Base-by-base conservation (phyloP, 768 basidiomycete genomes). In the Collybia sp. region DNA sequence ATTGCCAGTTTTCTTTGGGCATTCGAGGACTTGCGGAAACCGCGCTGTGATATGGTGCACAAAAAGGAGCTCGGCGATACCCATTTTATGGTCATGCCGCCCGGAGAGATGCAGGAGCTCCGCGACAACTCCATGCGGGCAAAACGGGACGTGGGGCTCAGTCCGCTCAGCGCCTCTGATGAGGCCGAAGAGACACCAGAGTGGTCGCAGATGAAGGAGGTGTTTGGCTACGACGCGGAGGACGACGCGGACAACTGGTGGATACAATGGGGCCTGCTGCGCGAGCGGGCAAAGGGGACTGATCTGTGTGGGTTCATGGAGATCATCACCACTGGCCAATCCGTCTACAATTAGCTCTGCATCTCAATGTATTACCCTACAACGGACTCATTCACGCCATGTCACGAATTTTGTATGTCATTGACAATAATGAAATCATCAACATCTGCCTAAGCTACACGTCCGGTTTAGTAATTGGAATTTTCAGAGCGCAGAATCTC, bases 191-290 rank as follows among this genome's bases (percentile, higher is more conserved):
- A 53, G 46, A 37, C 49, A 5, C 51, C 42, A 5, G 64, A 76
- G 48, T 81, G 79, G 73, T 64, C 68, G 12, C 69, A 71, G 43
- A 63, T 77, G 37, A 72, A 69, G 45, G 66, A 68, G 16, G 50
- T 77, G 18, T 81, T 77, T 51, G 68, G 68, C 11, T 80, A 81
- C 53, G 73, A 79, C 46, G 74, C 77, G 16, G 74, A 76, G 53
- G 78, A 82, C 25, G 75, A 76, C 19, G 80, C 77, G 6, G 77
- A 80, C 45, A 72, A 80, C 46, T 82, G 79, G 79, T 81, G 79
- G 77, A 58, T 73, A 30, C 64, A 72, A 45, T 79, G 75, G 73
- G 77, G 77, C 8, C 48, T 75, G 18, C 60, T 76, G 44, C 60
- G 67, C 38, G 65, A 76, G 54, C 53, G 66, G 19, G 66, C 68